Percentiles rank a stretch among this genome's conserved stretches.
Evolutionary conservation across 2,329 filamentous ascomycete genomes (phyloP).

Genomic region (Coniochaeta sp.): DNA sequence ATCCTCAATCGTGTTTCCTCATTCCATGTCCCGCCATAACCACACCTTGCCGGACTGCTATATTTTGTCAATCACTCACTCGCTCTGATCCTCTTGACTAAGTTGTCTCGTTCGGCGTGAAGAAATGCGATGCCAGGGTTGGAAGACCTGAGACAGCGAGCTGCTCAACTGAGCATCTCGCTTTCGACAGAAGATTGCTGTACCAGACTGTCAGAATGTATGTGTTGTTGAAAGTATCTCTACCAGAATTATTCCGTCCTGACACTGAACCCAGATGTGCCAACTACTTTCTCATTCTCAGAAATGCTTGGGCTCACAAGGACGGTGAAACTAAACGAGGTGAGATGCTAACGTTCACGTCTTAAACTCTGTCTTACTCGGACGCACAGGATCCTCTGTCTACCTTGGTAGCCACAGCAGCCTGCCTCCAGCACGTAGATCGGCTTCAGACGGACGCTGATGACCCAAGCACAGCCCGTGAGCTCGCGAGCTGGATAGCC

Average conservation of each 20-base stretch:
- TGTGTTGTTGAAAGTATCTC: background rate
- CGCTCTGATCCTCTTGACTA: too few species aligned
- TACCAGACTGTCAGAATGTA: background rate
- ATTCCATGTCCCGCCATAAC: too few species aligned
- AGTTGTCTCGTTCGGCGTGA: too few species aligned
- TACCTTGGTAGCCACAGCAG: background rate
- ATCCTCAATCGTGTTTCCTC: too few species aligned
- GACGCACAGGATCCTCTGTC: background rate
- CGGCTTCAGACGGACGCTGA: background rate
- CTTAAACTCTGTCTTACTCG: background rate
- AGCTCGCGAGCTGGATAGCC: background rate
- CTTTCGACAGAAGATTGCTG: background rate
- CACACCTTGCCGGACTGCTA: too few species aligned
- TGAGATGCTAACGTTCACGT: background rate
- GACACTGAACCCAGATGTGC: constrained; percentile 2
- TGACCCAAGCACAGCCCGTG: background rate
- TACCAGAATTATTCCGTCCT: background rate
- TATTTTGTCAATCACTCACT: too few species aligned
- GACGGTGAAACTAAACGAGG: background rate
- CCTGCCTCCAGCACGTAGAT: background rate
- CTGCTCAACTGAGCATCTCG: background rate
- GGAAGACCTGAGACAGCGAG: background rate
- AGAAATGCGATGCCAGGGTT: background rate
- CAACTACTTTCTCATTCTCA: constrained; percentile 4
- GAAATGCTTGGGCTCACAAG: constrained; percentile 2